A percentile compares a stretch with the other conserved stretches of the same genome.
Evolutionary conservation across 1,284 basidiomycete genomes (phyloP).

Genomic region (Lentinula novae-zelandiae): DNA sequence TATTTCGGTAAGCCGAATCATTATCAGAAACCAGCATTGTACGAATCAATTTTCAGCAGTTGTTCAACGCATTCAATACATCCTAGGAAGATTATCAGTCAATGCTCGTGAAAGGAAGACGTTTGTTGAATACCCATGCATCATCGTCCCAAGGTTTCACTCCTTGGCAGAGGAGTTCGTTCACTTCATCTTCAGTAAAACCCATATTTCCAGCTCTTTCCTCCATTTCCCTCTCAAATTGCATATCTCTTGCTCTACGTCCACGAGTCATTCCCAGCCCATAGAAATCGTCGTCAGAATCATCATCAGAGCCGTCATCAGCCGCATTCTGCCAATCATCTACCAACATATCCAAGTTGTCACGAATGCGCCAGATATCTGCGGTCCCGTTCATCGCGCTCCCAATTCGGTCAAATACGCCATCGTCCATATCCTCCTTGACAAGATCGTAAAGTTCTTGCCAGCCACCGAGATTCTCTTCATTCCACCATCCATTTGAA

Average conservation of each 20-base stretch:
- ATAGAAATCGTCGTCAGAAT: not conserved
- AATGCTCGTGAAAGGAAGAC: not conserved
- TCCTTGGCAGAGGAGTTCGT: conserved; percentile 34
- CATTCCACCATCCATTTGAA: conserved; percentile 6
- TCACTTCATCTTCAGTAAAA: conserved; percentile 32
- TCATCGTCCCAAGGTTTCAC: conserved; percentile 46
- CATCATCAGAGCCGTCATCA: not conserved
- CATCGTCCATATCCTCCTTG: not conserved
- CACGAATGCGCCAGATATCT: not conserved
- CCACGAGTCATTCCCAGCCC: not conserved
- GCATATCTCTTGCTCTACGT: conserved; percentile 1
- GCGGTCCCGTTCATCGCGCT: not conserved
- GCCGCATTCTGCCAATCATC: not conserved
- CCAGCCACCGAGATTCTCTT: not conserved
- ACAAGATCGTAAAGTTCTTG: not conserved
- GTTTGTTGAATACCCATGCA: conserved; percentile 29
- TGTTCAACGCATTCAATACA: not conserved
- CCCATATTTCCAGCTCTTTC: conserved; percentile 26
- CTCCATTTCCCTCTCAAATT: conserved; percentile 9
- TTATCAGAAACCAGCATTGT: too few relatives aligned
- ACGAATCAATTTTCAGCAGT: not conserved
- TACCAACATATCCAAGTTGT: not conserved
- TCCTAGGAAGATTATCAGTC: not conserved
- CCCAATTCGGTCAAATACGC: not conserved
- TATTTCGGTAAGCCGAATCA: too few relatives aligned